Percentiles rank a stretch among this genome's conserved stretches.
Evolutionary conservation across 2,329 filamentous ascomycete genomes (phyloP).

Genomic region (Beauveria asiatica): DNA sequence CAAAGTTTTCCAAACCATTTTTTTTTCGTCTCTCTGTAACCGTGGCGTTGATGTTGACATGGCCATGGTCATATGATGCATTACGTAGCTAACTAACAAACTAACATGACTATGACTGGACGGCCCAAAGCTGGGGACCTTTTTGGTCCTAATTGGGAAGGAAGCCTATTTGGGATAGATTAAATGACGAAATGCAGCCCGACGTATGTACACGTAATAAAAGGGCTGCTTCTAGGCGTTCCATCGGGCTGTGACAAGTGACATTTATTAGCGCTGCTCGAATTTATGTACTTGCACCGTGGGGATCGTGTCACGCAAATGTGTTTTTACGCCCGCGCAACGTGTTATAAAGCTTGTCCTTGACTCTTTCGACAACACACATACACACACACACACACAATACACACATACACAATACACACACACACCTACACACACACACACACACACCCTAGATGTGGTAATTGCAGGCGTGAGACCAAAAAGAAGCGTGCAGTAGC

Average conservation of each 20-base stretch:
- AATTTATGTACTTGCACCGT: not conserved
- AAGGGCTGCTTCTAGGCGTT: not conserved
- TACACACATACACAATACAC: not conserved
- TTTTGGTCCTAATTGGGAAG: not conserved
- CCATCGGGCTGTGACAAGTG: not conserved
- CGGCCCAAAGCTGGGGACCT: not conserved
- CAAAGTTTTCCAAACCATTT: too few relatives aligned
- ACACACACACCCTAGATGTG: not conserved
- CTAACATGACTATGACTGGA: too few relatives aligned
- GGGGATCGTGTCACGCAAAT: not conserved
- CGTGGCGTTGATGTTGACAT: not conserved
- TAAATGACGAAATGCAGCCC: not conserved
- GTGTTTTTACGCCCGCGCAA: not conserved
- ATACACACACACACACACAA: too few relatives aligned
- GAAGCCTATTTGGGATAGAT: slow-evolving; percentile 1
- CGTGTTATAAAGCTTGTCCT: slow-evolving; percentile 4
- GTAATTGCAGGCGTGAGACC: not conserved
- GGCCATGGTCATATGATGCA: slow-evolving; percentile 1
- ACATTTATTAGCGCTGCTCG: not conserved
- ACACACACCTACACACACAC: too few relatives aligned
- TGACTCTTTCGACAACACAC: not conserved
- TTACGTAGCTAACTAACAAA: not conserved
- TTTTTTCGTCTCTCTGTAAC: not conserved
- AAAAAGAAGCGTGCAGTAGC: not conserved
- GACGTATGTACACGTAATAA: not conserved